Evolutionary conservation across 192 early-diverging fungal species (phyloP), one percentile per base, ranked within the genome.

Genomic region (Gryganskiella cystojenkinii): DNA sequence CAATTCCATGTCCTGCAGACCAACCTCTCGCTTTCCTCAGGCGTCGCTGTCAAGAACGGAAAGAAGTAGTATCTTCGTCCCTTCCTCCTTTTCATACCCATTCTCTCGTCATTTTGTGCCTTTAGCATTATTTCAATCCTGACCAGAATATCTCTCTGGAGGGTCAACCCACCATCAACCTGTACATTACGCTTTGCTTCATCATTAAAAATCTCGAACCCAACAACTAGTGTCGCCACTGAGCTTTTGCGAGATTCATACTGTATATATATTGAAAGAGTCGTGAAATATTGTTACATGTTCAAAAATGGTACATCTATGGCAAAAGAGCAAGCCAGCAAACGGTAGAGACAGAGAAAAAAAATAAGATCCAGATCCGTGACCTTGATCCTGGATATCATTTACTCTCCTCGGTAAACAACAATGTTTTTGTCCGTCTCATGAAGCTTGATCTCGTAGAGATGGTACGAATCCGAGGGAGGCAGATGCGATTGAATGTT

Each of bases 351-450:
- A n/a, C n/a, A n/a, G n/a, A n/a, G n/a, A 55, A 55, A 44, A 30
- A 51, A 33, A 9, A 13, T 50, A n/a, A 9, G 49, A 20, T 13
- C n/a, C n/a, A n/a, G n/a, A n/a, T n/a, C n/a, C n/a, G n/a, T n/a
- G n/a, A n/a, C n/a, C n/a, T 8, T 50, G n/a, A 2, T 33, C 24
- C 53, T 1, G 13, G 11, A 8, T 31, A 28, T 4, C 14, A 50
- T 47, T 43, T 71, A 82, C 67, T 93, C 92, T 30, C 92, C 92
- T 33, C 88, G 83, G 66, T 90, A 94, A 30, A 86, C 82, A 10
- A 91, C 90, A 22, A 80, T 67, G 68, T 94, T 94, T 63, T 85
- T 85, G 24, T 89, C 88, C 6, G 92, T 94, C 67, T 94, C 92
- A 53, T 88, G 72, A 9, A 94, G 27, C 61, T 83, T 82, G 34